Conservation (phyloP, 768 basidiomycete species). For the Cystobasidium onofrii region DNA sequence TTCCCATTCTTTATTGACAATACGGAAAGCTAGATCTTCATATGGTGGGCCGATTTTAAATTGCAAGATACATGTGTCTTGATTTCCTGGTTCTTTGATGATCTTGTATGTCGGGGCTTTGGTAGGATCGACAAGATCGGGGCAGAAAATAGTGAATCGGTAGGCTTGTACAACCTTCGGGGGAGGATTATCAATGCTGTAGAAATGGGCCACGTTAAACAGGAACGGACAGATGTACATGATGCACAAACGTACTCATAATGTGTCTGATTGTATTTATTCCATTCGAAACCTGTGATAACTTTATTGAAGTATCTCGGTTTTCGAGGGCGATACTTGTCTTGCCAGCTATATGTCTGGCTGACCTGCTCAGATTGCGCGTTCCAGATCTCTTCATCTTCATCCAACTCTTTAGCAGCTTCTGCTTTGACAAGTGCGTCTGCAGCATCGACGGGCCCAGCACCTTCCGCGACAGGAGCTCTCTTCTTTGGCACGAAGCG, state of each 20-base stretch:
- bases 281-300: constrained; percentile 99
- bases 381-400: constrained; percentile 92
- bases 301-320: constrained; percentile 98
- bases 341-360: constrained; percentile 94
- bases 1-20: constrained; percentile 97
- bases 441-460: constrained; percentile 16
- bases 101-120: constrained; percentile 96
- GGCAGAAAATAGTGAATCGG: constrained; percentile 82
- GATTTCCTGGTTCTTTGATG: constrained; percentile 84
- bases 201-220: not conserved
- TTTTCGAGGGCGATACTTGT: constrained; percentile 93
- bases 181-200: constrained; percentile 91
- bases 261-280: constrained; percentile 99
- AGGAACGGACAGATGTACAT: constrained; percentile 10
- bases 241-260: constrained; percentile 66
- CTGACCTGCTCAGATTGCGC: constrained; percentile 73
- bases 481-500: constrained; percentile 68
- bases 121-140: constrained; percentile 95
- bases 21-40: constrained; percentile 96
- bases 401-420: constrained; percentile 84
- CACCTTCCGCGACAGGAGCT: not conserved
- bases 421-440: constrained; percentile 50
- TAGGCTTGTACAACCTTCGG: constrained; percentile 99
- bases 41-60: constrained; percentile 85
- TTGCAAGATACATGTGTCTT: constrained; percentile 83